These are phyloP conservation scores for Setaria viridis DNA, from an alignment of 202 grass and related monocot species.

Conservation along the genomic window DNA sequence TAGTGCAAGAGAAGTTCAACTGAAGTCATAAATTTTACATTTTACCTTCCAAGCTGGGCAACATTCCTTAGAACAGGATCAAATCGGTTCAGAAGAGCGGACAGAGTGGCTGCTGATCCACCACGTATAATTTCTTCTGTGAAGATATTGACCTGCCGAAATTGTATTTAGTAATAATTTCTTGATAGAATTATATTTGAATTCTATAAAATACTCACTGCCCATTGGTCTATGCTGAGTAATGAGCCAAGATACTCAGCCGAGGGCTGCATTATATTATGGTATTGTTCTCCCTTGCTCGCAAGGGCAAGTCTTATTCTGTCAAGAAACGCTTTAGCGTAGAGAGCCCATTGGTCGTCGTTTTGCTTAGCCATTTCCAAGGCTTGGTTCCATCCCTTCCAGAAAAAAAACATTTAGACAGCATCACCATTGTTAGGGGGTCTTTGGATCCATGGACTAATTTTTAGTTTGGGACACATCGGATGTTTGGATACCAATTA, in stretches of 20 bases:
- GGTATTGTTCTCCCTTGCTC: conserved; percentile 88
- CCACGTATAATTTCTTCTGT: conserved; percentile 98
- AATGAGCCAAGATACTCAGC: conserved; percentile 97
- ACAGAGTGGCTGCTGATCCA: conserved; percentile 93
- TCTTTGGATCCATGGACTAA: too few species aligned
- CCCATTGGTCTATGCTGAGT: conserved; percentile 78
- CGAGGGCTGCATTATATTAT: conserved; percentile 85
- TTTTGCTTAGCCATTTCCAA: conserved; percentile 82
- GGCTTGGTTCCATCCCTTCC: conserved; percentile 91
- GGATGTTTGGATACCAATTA: too few species aligned
- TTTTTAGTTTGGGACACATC: too few species aligned
- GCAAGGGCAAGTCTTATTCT: conserved; percentile 91
- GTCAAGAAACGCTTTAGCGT: conserved; percentile 95
- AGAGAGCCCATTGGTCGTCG: conserved; percentile 85
- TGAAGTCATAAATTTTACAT: conserved; percentile 13
- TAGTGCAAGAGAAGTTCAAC: conserved; percentile 8
- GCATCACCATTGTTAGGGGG: conserved; percentile 24
- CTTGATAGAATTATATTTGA: conserved; percentile 36
- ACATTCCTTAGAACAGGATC: conserved; percentile 92
- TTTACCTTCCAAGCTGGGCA: conserved; percentile 91
- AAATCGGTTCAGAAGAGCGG: conserved; percentile 95
- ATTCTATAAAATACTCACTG: conserved; percentile 66
- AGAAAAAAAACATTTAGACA: conserved; percentile 36
- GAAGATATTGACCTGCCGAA: conserved; percentile 79
- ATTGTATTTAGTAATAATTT: conserved; percentile 24